phyloP scores from a whole-genome alignment of 139 green algal genomes.

The Zygnema cylindricum region DNA sequence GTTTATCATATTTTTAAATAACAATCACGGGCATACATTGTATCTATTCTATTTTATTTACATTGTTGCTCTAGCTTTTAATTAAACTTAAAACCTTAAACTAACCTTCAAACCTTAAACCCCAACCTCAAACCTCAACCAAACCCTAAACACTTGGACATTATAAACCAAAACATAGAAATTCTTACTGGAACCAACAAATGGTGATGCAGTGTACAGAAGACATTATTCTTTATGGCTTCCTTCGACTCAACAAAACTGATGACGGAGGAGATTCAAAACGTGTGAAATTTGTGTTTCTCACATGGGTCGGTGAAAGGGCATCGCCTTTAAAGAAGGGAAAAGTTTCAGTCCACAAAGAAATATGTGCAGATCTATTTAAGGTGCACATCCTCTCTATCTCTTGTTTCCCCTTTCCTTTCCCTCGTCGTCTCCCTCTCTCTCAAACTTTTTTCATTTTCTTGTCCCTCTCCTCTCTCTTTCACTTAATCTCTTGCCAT shows the following conservation, averaged over 20 bases:
- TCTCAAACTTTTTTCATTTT: too few species aligned
- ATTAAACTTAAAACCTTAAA: neutral
- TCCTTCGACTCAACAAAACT: slow-evolving; percentile 56
- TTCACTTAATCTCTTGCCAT: too few species aligned
- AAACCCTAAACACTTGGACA: too few species aligned
- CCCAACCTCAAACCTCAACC: too few species aligned
- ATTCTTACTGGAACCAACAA: neutral
- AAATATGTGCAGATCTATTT: slow-evolving; percentile 37
- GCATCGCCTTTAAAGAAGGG: slow-evolving; percentile 61
- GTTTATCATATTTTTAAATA: too few species aligned
- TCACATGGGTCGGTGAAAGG: slow-evolving; percentile 62
- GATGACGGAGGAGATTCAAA: slow-evolving; percentile 60
- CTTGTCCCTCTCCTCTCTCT: too few species aligned
- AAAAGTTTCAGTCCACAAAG: slow-evolving; percentile 53
- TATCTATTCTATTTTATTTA: too few species aligned
- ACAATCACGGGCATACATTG: too few species aligned
- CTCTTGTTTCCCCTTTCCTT: neutral
- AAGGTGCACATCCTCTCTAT: slow-evolving; percentile 25
- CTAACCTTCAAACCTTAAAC: too few species aligned
- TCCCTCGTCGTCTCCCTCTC: neutral
- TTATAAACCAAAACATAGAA: neutral
- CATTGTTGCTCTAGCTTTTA: neutral
- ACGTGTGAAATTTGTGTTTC: slow-evolving; percentile 59
- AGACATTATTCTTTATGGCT: slow-evolving; percentile 39
- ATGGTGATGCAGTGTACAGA: slow-evolving; percentile 29